Conservation (phyloP, 2,329 filamentous ascomycete species). For the Fonsecaea pedrosoi region DNA sequence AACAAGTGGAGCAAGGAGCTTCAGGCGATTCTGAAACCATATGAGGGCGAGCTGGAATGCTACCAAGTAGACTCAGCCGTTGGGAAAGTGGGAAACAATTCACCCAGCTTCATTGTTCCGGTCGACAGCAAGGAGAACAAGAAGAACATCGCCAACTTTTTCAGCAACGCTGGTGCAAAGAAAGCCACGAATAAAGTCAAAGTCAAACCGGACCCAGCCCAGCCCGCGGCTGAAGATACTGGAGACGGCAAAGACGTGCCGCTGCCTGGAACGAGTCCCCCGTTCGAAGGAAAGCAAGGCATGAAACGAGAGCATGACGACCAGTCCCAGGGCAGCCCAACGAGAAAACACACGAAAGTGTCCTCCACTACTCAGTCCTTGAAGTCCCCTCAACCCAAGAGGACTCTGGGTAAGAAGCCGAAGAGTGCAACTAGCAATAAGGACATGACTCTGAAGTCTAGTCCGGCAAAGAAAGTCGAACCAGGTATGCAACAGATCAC, state of each 20-base stretch:
- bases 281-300: conserved; percentile 40
- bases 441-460: conserved; percentile 54
- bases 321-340: conserved; percentile 27
- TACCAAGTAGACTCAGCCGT: conserved; percentile 89
- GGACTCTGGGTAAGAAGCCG: conserved; percentile 51
- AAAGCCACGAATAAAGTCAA: conserved; percentile 34
- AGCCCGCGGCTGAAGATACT: conserved; percentile 53
- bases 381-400: conserved; percentile 49
- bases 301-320: conserved; percentile 40
- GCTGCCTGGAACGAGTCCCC: conserved; percentile 49
- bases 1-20: conserved; percentile 78
- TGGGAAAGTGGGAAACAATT: conserved; percentile 92
- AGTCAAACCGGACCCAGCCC: conserved; percentile 49
- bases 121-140: conserved; percentile 87
- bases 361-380: conserved; percentile 37
- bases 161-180: conserved; percentile 59
- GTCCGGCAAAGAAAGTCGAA: conserved; percentile 49
- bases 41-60: conserved; percentile 76
- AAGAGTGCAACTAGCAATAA: conserved; percentile 64
- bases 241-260: conserved; percentile 61
- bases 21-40: conserved; percentile 80
- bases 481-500: conserved; percentile 62
- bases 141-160: conserved; percentile 93
- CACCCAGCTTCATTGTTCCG: conserved; percentile 80
- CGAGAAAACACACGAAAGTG: conserved; percentile 33